Conservation (phyloP, 2,329 filamentous ascomycete genomes). For the Beauveria brongniartii region DNA sequence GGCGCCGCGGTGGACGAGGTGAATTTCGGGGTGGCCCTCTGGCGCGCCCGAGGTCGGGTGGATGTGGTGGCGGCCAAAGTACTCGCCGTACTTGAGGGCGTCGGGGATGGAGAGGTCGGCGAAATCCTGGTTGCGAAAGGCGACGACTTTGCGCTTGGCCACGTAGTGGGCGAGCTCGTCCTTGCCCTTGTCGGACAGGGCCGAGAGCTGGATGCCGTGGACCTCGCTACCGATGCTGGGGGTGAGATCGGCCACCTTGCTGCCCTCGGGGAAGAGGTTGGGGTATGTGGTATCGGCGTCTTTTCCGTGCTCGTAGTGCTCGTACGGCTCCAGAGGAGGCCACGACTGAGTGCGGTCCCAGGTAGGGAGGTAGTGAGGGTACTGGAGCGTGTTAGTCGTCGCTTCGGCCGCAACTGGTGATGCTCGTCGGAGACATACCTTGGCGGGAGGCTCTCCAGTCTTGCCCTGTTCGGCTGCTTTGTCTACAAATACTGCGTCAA, state of each 20-base stretch:
- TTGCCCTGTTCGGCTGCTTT: constrained; percentile 22
- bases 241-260: constrained; percentile 39
- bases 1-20: constrained; percentile 58
- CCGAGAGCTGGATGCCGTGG: constrained; percentile 52
- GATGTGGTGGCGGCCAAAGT: constrained; percentile 64
- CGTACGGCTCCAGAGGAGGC: constrained; percentile 51
- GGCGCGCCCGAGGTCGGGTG: constrained; percentile 65
- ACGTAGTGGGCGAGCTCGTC: constrained; percentile 60
- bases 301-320: constrained; percentile 58
- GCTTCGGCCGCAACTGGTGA: no score
- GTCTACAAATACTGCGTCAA: constrained; percentile 20
- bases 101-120: constrained; percentile 52
- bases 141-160: constrained; percentile 57
- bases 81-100: constrained; percentile 54
- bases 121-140: constrained; percentile 61
- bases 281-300: constrained; percentile 54
- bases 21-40: constrained; percentile 56
- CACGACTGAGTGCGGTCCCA: constrained; percentile 51
- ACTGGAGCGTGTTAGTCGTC: constrained; percentile 11
- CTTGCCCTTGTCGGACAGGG: constrained; percentile 42
- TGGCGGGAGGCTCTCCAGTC: constrained; percentile 20
- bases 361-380: constrained; percentile 45
- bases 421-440: constrained; percentile 15
- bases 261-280: constrained; percentile 45
- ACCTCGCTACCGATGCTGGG: constrained; percentile 59